Evolutionary conservation across 805 yeast genomes (phyloP).

Genomic region (Hermanozyma aechmeae): DNA sequence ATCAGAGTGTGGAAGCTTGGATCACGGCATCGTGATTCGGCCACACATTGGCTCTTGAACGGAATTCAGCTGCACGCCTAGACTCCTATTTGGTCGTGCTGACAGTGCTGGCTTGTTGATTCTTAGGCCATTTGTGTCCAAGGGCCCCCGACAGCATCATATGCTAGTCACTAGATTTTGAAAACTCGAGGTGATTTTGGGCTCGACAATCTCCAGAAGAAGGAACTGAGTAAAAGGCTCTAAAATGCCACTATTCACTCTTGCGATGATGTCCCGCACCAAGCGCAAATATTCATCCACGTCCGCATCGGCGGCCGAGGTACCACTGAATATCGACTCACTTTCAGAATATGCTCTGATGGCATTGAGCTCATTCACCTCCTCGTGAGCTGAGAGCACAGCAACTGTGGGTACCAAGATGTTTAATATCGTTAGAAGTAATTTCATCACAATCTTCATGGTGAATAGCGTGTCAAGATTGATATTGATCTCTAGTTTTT

Average conservation of each 20-base stretch:
- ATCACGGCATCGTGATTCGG: too few relatives aligned
- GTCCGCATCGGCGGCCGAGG: slow-evolving; percentile 14
- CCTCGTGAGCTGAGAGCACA: too few relatives aligned
- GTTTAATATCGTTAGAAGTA: slow-evolving; percentile 20
- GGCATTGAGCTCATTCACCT: too few relatives aligned
- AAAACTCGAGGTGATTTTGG: slow-evolving; percentile 20
- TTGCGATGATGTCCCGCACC: slow-evolving; percentile 16
- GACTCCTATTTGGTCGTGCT: too few relatives aligned
- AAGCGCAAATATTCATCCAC: slow-evolving; percentile 23
- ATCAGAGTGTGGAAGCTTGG: too few relatives aligned
- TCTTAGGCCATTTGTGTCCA: too few relatives aligned
- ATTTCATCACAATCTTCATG: slow-evolving; percentile 22
- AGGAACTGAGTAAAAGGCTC: slow-evolving; percentile 27
- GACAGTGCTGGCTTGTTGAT: too few relatives aligned
- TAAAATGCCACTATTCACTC: slow-evolving; percentile 25
- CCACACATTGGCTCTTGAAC: too few relatives aligned
- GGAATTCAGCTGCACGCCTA: too few relatives aligned
- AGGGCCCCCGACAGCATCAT: too few relatives aligned
- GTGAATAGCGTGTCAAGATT: slow-evolving; percentile 29
- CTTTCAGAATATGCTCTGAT: slow-evolving; percentile 13
- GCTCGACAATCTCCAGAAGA: slow-evolving; percentile 22
- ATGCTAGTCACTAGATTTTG: slow-evolving; percentile 17
- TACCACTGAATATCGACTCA: slow-evolving; percentile 27
- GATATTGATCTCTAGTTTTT: slow-evolving; percentile 35
- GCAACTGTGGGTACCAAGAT: too few relatives aligned